Evolutionary conservation across 257 asterid genomes (phyloP).

Genomic region (Lycium barbarum): DNA sequence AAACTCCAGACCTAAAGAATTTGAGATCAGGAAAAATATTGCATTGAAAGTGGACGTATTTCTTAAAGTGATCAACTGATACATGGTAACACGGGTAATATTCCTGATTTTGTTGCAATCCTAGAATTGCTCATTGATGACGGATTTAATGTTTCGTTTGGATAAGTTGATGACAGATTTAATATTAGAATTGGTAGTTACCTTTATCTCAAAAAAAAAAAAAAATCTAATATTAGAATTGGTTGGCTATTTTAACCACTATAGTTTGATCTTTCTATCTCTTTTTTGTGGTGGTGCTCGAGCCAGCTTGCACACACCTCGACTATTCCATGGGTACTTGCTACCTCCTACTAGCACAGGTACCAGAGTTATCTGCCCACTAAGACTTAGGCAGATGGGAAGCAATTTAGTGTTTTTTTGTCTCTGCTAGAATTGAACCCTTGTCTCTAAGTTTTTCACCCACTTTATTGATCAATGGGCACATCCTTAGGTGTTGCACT

Average conservation of each 20-base stretch:
- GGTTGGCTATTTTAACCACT: conserved; percentile 1
- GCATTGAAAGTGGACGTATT: background rate
- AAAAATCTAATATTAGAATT: background rate
- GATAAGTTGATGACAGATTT: background rate
- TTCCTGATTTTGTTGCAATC: background rate
- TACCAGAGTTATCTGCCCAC: background rate
- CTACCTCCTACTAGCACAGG: background rate
- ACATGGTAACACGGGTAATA: background rate
- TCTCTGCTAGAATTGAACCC: background rate
- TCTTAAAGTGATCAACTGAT: background rate
- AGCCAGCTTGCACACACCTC: conserved; percentile 1
- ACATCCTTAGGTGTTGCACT: background rate
- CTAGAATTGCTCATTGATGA: background rate
- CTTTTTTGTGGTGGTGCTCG: background rate
- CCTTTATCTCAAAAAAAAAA: too few relatives aligned
- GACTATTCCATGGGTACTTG: background rate
- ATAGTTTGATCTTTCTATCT: background rate
- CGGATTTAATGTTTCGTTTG: background rate
- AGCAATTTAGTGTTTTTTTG: too few relatives aligned
- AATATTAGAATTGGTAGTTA: background rate
- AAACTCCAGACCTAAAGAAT: background rate
- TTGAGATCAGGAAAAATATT: background rate
- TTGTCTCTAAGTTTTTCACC: background rate
- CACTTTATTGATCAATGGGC: background rate
- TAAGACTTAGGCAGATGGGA: too few relatives aligned